Conservation (phyloP, 352 stramenopile genomes). For the Proteromonas lacertae region DNA sequence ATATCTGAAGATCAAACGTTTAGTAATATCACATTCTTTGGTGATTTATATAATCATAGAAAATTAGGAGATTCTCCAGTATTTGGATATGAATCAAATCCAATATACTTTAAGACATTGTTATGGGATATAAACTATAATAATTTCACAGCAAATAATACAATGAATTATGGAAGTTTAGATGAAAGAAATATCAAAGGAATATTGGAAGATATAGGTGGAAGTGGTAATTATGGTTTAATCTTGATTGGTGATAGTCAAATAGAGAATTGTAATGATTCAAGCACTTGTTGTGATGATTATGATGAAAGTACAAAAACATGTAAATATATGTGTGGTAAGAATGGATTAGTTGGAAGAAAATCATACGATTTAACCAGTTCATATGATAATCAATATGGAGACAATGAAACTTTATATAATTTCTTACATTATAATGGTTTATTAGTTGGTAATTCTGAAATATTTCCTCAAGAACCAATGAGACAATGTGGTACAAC, state of each 20-base stretch:
- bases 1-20: slow-evolving; percentile 18
- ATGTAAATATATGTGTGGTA: no score
- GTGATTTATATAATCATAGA: slow-evolving; percentile 42
- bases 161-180: slow-evolving; percentile 26
- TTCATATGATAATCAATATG: no score
- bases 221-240: slow-evolving; percentile 50
- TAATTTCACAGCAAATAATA: slow-evolving; percentile 22
- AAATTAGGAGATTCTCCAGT: slow-evolving; percentile 17
- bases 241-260: slow-evolving; percentile 27
- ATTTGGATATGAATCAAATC: slow-evolving; percentile 15
- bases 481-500: slow-evolving; percentile 19
- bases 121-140: slow-evolving; percentile 26
- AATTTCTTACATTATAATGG: slow-evolving; percentile 2
- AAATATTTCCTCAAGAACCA: slow-evolving; percentile 4
- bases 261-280: slow-evolving; percentile 53
- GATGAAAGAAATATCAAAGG: slow-evolving; percentile 19
- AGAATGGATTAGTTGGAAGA: no score
- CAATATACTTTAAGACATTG: slow-evolving; percentile 15
- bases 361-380: no score
- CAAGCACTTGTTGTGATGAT: slow-evolving; percentile 31
- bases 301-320: slow-evolving; percentile 16
- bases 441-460: neutral
- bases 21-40: neutral
- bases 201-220: slow-evolving; percentile 30
- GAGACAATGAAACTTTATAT: neutral